A percentile compares a stretch with the other conserved stretches of the same genome.
Evolutionary conservation across 1,284 basidiomycete genomes (phyloP).

Genomic region (Exobasidium rhododendri): DNA sequence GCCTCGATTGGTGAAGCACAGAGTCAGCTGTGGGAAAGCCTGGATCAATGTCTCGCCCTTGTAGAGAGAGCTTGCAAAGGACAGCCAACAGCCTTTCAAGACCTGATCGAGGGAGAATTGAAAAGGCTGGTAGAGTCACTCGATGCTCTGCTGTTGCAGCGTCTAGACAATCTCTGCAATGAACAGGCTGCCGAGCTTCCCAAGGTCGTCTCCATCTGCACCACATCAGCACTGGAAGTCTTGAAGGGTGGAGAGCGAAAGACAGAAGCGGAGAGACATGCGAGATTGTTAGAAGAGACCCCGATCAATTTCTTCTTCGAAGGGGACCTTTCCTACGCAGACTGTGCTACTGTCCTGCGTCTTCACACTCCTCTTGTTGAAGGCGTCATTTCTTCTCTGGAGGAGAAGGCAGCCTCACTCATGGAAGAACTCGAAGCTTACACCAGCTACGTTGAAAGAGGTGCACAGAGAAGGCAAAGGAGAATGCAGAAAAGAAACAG

Average conservation of each 20-base stretch:
- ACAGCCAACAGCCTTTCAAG: neutral
- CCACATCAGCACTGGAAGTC: neutral
- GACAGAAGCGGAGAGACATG: neutral
- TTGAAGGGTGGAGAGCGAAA: neutral
- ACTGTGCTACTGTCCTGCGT: neutral
- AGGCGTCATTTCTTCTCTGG: neutral
- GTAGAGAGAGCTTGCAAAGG: neutral
- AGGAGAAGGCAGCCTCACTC: neutral
- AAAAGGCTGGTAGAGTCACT: neutral
- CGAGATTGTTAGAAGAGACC: neutral
- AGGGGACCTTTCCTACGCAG: neutral
- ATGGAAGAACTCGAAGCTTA: neutral
- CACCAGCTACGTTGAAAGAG: neutral
- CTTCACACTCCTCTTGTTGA: neutral
- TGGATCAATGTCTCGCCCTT: slow-evolving; percentile 1
- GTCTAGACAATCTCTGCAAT: neutral
- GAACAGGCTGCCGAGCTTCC: neutral
- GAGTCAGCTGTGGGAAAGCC: neutral
- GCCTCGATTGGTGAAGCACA: slow-evolving; percentile 5
- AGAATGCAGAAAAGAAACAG: neutral
- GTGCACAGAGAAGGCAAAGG: neutral
- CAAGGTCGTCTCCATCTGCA: neutral
- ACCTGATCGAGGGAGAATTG: neutral
- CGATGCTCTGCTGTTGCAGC: neutral
- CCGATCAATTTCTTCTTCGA: neutral